Conservation (phyloP, 148 eudicot genomes). For the Cornus kousa region DNA sequence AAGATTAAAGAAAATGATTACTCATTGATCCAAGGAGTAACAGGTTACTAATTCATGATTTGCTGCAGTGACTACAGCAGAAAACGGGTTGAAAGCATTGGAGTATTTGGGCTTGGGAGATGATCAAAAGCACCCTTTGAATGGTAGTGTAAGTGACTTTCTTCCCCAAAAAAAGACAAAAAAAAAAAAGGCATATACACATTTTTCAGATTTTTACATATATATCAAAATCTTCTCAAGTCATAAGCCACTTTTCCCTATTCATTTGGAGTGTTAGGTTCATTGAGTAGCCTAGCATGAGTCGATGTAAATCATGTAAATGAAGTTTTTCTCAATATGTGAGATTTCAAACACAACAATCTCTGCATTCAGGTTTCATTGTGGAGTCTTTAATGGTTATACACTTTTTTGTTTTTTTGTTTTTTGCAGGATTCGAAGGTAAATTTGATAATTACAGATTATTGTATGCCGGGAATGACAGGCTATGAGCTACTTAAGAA, state of each 20-base stretch:
- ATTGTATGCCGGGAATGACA: slow-evolving; percentile 73
- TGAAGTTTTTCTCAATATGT: neutral
- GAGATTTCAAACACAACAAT: too few relatives aligned
- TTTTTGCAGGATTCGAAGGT: slow-evolving; percentile 41
- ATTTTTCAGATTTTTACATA: neutral
- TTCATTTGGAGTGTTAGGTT: neutral
- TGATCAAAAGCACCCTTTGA: slow-evolving; percentile 24
- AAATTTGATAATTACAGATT: slow-evolving; percentile 58
- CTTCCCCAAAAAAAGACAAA: neutral
- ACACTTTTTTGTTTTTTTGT: neutral
- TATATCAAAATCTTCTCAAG: neutral
- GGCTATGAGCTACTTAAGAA: slow-evolving; percentile 72
- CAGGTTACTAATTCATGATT: neutral
- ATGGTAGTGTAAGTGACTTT: slow-evolving; percentile 30
- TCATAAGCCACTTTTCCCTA: too few relatives aligned
- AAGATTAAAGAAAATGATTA: too few relatives aligned
- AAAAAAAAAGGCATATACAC: too few relatives aligned
- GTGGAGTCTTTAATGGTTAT: neutral
- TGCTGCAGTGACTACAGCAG: slow-evolving; percentile 52
- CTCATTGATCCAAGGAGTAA: neutral
- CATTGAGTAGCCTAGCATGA: neutral
- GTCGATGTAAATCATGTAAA: neutral
- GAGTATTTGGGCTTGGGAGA: slow-evolving; percentile 59
- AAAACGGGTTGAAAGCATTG: slow-evolving; percentile 55
- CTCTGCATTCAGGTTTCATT: neutral